Percentiles rank a stretch among this genome's conserved stretches.
phyloP scores from a whole-genome alignment of 2,329 filamentous ascomycete species.

The Calonectria montana region DNA sequence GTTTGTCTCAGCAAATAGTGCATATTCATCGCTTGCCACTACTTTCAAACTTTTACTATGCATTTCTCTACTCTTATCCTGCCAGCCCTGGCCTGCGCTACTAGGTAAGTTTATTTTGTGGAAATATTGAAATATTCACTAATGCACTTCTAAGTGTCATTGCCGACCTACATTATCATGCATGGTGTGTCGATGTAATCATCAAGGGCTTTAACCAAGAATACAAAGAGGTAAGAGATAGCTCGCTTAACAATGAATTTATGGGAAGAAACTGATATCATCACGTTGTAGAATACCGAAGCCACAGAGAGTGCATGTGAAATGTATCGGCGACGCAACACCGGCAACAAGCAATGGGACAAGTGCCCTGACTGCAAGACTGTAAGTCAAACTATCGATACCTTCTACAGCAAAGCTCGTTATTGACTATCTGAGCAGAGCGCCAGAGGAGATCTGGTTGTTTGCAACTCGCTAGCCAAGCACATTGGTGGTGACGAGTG shows the following conservation, averaged over 20 bases:
- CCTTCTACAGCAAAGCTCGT: neutral
- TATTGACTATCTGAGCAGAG: neutral
- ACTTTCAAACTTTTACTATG: neutral
- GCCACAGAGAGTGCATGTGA: conserved; percentile 25
- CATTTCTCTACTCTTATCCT: neutral
- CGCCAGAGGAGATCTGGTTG: neutral
- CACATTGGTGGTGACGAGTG: neutral
- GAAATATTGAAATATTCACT: neutral
- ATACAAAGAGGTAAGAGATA: neutral
- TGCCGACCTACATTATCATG: neutral
- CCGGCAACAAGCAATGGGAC: conserved; percentile 27
- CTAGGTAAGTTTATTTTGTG: neutral
- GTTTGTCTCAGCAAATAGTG: too few species aligned
- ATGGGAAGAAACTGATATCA: neutral
- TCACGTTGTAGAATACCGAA: neutral
- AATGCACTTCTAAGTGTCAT: neutral
- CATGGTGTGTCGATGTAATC: neutral
- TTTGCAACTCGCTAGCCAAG: neutral
- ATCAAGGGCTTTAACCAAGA: neutral
- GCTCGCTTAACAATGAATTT: neutral
- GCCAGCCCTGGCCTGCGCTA: neutral
- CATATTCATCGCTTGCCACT: neutral
- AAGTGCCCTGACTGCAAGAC: conserved; percentile 30
- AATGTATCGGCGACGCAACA: conserved; percentile 23
- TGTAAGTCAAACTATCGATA: neutral